A percentile compares a stretch with the other conserved stretches of the same genome.
phyloP scores from a whole-genome alignment of 164 flowering plant genomes.

The Macadamia integrifolia region DNA sequence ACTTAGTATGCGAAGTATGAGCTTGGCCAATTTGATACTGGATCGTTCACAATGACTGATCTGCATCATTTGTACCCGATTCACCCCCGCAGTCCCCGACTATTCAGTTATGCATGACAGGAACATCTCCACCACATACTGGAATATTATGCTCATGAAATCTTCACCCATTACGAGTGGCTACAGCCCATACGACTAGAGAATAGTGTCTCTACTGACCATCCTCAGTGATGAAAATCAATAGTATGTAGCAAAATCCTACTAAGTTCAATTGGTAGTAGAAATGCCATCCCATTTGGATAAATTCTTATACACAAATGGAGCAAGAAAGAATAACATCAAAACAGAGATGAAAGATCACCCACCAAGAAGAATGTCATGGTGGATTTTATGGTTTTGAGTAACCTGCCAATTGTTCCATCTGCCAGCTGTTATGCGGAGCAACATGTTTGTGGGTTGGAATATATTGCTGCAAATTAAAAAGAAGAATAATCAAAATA shows the following conservation, averaged over 20 bases:
- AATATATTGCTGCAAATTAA: conserved; percentile 56
- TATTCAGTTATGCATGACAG: neutral
- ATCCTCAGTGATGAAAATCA: neutral
- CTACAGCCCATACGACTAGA: neutral
- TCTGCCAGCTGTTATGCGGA: conserved; percentile 74
- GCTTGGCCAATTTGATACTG: neutral
- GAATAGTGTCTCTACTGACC: neutral
- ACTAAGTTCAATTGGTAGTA: conserved; percentile 10
- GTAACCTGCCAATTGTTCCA: conserved; percentile 50
- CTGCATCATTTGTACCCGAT: neutral
- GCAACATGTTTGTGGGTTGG: conserved; percentile 65
- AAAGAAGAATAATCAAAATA: conserved; percentile 3
- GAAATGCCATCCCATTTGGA: conserved; percentile 19
- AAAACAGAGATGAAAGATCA: conserved; percentile 13
- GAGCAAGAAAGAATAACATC: conserved; percentile 23
- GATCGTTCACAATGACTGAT: neutral
- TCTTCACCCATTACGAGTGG: neutral
- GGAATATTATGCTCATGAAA: neutral
- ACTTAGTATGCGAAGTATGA: too few relatives aligned
- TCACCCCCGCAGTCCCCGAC: neutral
- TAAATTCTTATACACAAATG: conserved; percentile 17
- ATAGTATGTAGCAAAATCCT: conserved; percentile 6
- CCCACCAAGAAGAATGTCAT: conserved; percentile 19
- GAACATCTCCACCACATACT: neutral
- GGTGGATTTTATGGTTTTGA: conserved; percentile 27